Base-by-base conservation (phyloP, 495 filamentous ascomycete species). In the Coniosporium apollinis region DNA sequence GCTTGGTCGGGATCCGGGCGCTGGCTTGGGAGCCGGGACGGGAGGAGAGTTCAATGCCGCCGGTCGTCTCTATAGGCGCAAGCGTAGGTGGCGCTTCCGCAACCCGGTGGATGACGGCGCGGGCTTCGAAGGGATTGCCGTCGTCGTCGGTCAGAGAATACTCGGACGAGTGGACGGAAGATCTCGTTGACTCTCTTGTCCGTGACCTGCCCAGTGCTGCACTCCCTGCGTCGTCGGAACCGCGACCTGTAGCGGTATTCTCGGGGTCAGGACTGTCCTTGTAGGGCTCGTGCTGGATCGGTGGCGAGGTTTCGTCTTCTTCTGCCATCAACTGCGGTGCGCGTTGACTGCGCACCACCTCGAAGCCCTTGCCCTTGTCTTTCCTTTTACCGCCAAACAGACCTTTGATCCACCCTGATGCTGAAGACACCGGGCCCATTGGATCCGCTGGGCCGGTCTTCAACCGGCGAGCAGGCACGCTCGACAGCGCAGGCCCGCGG, bases 401-500 rank as follows among this genome's bases (percentile, higher is more conserved):
- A 22, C 40, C 30, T 13, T 66, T 66, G 54, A 97, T 69, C 79
- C 86, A 97, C 1, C 83, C 82, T 2, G 81, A 76, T 1, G 89
- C 86, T 6, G 79, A 82, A 3, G 81, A 76, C 9, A 89, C 79
- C 2, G 87, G 85, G 0, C 83, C 77, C 22, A 86, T 92, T 4
- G 89, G 89, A 58, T 97, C 91, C 13, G 87, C 85, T 1, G 89
- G 89, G 0, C 89, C 91, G 3, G 89, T 97, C 46, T 85, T 82
- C 34, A 94, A 61, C 49, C 80, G 84, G 22, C 89, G 67, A 20
- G 79, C 80, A 3, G 79, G 82, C 10, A 66, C 72, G 33, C 79
- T 76, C 0, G 82, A 85, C 4, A 96, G 64, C 7, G 87, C 83
- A n/a, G 82, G 80, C 0, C 89, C 89, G 11, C 82, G 73, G n/a